Base-by-base conservation (phyloP, 2,329 filamentous ascomycete species). In the Westerdykella sp. region DNA sequence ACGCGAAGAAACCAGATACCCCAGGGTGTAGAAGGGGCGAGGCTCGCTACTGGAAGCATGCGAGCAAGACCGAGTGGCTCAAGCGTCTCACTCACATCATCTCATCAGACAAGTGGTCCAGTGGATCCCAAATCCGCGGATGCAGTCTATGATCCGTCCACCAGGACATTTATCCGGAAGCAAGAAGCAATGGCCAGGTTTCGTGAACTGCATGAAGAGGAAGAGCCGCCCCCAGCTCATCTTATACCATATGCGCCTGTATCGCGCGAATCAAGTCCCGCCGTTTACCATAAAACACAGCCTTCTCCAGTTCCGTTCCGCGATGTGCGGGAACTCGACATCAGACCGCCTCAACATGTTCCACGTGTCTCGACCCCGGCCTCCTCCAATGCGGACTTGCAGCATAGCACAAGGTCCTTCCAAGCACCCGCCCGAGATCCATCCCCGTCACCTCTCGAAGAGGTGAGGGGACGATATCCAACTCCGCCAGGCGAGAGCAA, bases 21-120 rank as follows among this genome's bases (percentile, higher is more conserved):
- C 13, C 60, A 60, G 12, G 60, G 62, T 7, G 53, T 56, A 3
- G 59, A 70, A 41, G 71, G 71, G 16, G 60, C 62, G 21, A 66
- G 69, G 47, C 55, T 75, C 14, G 59, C 68, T 4, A 56, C 76
- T 45, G 80, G 78, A 11, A 78, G 75, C 9, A 69, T 81, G 54
- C 70, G 71, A 10, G 73, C 55, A 16, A 63, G 75, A 53, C 66
- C 73, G 2, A 74, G 66, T 43, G 77, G 73, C 3, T 72, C 74
- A 2, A 69, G 71, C 6, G 63, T 79, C 14, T 53, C 56, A 36
- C 44, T 49, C 23, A 47, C 54, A 36, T 42, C 39, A 14, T 41
- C 39, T 9, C 42, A 43, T 25, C 28, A 39, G 34, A 43, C 41
- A 10, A 32, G 34, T 16, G 53, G 55, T 7, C 50, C 54, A 1